Base-by-base conservation (phyloP, 1,139 yeast species). In the Pichia sp. region DNA sequence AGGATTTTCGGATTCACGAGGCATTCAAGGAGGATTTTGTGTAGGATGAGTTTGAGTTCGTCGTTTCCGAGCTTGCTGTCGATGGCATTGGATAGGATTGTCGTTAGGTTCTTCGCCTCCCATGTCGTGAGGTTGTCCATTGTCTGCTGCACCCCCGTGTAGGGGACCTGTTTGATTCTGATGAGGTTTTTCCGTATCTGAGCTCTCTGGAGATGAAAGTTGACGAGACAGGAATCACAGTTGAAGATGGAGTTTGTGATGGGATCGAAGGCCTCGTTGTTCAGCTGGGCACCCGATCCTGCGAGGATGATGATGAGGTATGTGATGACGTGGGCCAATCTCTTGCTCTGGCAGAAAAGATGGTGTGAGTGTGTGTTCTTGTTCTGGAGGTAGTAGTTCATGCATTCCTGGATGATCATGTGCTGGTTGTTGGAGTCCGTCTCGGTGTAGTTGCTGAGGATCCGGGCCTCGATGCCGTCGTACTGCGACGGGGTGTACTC, bases 141-240 rank as follows among this genome's bases (percentile, higher is more conserved):
- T 53, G 84, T 83, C 36, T 69, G 67, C 34, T 73, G 67, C 2
- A 83, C 81, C 44, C 72, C 73, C 8, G 62, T 68, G 41, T 73
- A 68, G 2, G 77, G 71, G 5, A 83, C 73, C 11, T 71, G 70
- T 58, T 86, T 69, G 33, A 70, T 68, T 2, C 72, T 64, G 4
- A 80, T 70, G 59, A 84, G 81, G 40, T 73, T 76, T 43, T 73
- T 68, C 45, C 81, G 67, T 50, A 84, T 67, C 22, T 67, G 64
- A 15, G 79, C 73, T 59, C 82, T 74, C 8, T 81, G 80, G 34
- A 68, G 62, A 50, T 78, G 78, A 57, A 81, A 84, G 30, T 70
- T 65, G 20, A 67, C 51, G 7, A 79, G 65, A 63, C 93, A 85
- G 6, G 70, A 63, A 4, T 71, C 66, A 63, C 93, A 85, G 3